Base-by-base conservation (phyloP, 306 rosid genomes). In the Glycyrrhiza uralensis region DNA sequence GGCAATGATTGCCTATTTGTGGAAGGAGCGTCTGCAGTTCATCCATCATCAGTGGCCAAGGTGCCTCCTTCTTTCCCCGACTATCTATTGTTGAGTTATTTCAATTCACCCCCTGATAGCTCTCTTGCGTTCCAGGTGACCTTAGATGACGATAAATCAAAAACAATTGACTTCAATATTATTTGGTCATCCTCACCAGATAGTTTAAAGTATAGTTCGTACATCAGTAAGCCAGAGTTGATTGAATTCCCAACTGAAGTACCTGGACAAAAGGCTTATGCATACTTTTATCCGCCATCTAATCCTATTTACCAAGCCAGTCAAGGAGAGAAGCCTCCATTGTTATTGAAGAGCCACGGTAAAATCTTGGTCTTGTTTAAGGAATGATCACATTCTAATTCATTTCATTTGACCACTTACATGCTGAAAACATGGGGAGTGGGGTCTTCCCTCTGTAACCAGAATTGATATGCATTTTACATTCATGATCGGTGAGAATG, bases 181-280 rank as follows among this genome's bases (percentile, higher is more conserved):
- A 66, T 85, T 30, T 94, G 99, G 99, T 87, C 96, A 49, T 89
- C 99, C 47, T 88, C 97, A 0, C 92, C 96, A 0, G 99, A 94
- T 80, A 80, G 85, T 85, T 77, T 79, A 26, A 88, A 88, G 49
- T 91, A 76, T 77, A 71, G 81, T 79, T 74, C 89, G 2, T 94
- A 87, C 82, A 77, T 85, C 77, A 94, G 96, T 76, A 52, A 85
- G 71, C 97, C 98, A 3, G 96, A 91, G 79, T 71, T 94, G 13
- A 85, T 91, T 66, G 97, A 91, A 79, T 94, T 94, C 82, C 97
- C 96, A 78, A 91, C 98, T 41, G 95, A 85, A 81, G 90, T 94
- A 78, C 87, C 91, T 17, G 97, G 97, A 55, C 96, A 91, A 84
- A 84, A 76, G 71, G 97, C 99, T 74, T 94, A 83, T 72, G 99